phyloP scores from a whole-genome alignment of 768 basidiomycete genomes.

The Imleria badia region DNA sequence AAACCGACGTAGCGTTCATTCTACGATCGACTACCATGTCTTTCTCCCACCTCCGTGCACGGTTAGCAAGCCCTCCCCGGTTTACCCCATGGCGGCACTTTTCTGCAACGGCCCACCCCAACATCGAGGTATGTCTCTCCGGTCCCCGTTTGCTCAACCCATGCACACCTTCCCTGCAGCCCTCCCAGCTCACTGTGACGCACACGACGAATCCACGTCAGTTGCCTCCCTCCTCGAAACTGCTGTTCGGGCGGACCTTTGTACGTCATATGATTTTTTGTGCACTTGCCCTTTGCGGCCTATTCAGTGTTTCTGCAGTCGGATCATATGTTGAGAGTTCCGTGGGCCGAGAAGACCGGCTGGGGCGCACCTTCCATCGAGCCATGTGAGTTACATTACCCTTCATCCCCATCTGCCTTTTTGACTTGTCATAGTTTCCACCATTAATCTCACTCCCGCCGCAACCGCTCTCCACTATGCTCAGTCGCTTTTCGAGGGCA shows the following conservation, averaged over 20 bases:
- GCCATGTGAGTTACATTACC: slow-evolving; percentile 59
- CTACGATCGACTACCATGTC: slow-evolving; percentile 19
- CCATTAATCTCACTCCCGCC: slow-evolving; percentile 28
- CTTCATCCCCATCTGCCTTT: neutral
- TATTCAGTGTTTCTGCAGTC: slow-evolving; percentile 44
- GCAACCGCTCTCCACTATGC: slow-evolving; percentile 91
- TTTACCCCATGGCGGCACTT: slow-evolving; percentile 14
- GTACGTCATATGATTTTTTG: slow-evolving; percentile 41
- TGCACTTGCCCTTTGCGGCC: slow-evolving; percentile 5
- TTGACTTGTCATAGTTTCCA: slow-evolving; percentile 18
- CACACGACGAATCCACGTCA: slow-evolving; percentile 53
- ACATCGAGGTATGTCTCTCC: slow-evolving; percentile 48
- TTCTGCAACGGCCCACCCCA: slow-evolving; percentile 33
- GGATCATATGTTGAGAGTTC: slow-evolving; percentile 84
- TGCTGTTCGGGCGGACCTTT: slow-evolving; percentile 86
- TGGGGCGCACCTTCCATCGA: slow-evolving; percentile 83
- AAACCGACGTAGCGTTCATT: slow-evolving; percentile 16
- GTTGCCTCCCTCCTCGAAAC: slow-evolving; percentile 60
- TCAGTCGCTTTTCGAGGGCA: slow-evolving; percentile 86
- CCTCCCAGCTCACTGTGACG: slow-evolving; percentile 49
- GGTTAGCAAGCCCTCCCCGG: slow-evolving; percentile 6
- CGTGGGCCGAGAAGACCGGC: slow-evolving; percentile 67
- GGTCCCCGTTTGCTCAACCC: neutral
- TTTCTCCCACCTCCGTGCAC: slow-evolving; percentile 10
- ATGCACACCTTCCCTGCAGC: slow-evolving; percentile 35